phyloP scores from a whole-genome alignment of 306 rosid genomes.

The Citrullus amarus region DNA sequence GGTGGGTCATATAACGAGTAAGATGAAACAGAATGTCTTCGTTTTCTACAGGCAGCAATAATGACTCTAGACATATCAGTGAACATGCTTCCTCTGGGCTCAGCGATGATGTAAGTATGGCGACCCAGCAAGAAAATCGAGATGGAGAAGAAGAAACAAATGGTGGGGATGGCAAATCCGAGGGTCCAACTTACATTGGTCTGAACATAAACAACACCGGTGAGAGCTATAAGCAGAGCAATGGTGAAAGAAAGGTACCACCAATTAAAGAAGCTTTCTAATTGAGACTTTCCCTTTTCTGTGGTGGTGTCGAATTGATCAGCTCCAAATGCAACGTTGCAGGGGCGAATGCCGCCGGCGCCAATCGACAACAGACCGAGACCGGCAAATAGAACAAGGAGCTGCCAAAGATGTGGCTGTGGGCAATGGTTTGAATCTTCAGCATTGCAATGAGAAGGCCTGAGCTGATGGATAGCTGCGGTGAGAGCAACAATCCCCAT shows the following conservation, averaged over 20 bases:
- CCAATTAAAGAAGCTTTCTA: constrained; percentile 77
- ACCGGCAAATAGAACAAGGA: constrained; percentile 34
- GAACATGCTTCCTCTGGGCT: constrained; percentile 59
- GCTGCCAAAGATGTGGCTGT: constrained; percentile 48
- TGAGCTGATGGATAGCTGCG: constrained; percentile 38
- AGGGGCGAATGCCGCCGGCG: constrained; percentile 80
- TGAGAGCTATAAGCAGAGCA: constrained; percentile 56
- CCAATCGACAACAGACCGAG: constrained; percentile 58
- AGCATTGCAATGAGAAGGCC: constrained; percentile 44
- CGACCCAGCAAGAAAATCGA: constrained; percentile 45
- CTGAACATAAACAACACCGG: constrained; percentile 59
- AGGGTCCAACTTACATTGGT: constrained; percentile 64
- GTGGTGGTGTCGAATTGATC: constrained; percentile 65
- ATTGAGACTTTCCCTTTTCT: constrained; percentile 45
- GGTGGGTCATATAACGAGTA: constrained; percentile 30
- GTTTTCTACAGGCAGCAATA: constrained; percentile 41
- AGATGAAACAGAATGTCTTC: background rate
- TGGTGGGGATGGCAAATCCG: constrained; percentile 60
- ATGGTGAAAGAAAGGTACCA: constrained; percentile 78
- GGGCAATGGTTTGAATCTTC: constrained; percentile 21
- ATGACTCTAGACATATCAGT: constrained; percentile 44
- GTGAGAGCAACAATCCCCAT: constrained; percentile 51
- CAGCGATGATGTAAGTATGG: constrained; percentile 34
- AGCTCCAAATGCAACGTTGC: constrained; percentile 80
- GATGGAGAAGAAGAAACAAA: constrained; percentile 45